Base-by-base conservation (phyloP, 164 flowering plant genomes). In the Berberis vulgaris region DNA sequence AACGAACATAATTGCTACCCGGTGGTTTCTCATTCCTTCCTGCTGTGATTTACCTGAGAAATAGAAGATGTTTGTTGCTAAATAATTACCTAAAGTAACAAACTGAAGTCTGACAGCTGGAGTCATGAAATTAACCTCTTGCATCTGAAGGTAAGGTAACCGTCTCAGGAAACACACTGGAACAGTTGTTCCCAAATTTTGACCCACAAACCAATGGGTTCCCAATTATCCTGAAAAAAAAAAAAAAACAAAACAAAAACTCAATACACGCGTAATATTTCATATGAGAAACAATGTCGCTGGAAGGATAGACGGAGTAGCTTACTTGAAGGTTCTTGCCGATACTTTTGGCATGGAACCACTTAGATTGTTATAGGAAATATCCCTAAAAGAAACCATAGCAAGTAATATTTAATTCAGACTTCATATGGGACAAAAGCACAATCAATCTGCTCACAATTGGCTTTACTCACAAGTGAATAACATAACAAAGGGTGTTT, bases 311-410 rank as follows among this genome's bases (percentile, higher is more conserved):
- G 59, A 46, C 46, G 63, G 11, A 54, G 47, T 38, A 39, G 57
- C 82, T 76, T 65, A 89, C 99, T 82, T 89, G 84, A 89, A 86
- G 38, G 95, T 89, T 80, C 94, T 84, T 50, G 97, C 86, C 41
- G 96, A 81, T 73, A 94, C 69, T 71, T 84, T 85, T 1, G 97
- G 99, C 80, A 91, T 59, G 52, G 97, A 73, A 71, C 97, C 99
- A 71, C 96, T 91, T 43, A 94, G 70, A 79, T 94, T 91, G 81
- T 94, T 94, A 62, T 75, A 94, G 9, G 97, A 91, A 65, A 94
- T 78, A 69, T 94, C 99, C 79, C 99, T 94, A 72, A 63, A 71
- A 46, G 54, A 46, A 70, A 60, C 43, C 43, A 49, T 52, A 54
- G 69, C 43, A 6, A 8, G 38, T 10, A 70, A 45, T 0, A 41